phyloP scores from a whole-genome alignment of 345 rosid genomes.

The Boechera stricta region DNA sequence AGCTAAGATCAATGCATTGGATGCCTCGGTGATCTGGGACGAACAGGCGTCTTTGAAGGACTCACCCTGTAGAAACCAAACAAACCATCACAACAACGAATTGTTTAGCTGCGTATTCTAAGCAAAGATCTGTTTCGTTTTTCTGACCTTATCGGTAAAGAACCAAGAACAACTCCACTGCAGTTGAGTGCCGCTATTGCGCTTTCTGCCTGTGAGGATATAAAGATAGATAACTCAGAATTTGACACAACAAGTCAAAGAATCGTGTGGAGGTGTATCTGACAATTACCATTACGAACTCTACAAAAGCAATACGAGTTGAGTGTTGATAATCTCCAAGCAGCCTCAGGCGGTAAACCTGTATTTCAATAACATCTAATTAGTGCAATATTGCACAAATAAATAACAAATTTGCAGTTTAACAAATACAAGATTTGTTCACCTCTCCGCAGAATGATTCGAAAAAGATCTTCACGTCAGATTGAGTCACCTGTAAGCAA shows the following conservation, averaged over 20 bases:
- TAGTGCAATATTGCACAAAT: neutral
- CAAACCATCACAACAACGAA: conserved; percentile 15
- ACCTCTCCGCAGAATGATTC: conserved; percentile 84
- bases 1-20: conserved; percentile 60
- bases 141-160: conserved; percentile 82
- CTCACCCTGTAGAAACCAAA: conserved; percentile 65
- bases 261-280: neutral
- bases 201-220: conserved; percentile 78
- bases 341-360: conserved; percentile 83
- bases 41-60: conserved; percentile 98
- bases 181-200: conserved; percentile 96
- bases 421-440: conserved; percentile 9
- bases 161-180: conserved; percentile 90
- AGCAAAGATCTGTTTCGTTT: conserved; percentile 22
- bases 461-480: conserved; percentile 70
- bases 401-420: neutral
- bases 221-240: conserved; percentile 16
- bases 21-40: conserved; percentile 85
- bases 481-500: conserved; percentile 64
- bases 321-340: conserved; percentile 85
- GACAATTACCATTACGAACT: conserved; percentile 65
- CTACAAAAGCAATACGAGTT: conserved; percentile 88
- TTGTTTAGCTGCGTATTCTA: neutral
- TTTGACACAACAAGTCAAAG: neutral
- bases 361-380: conserved; percentile 33